Percentiles rank a stretch among this genome's conserved stretches.
phyloP scores from a whole-genome alignment of 495 filamentous ascomycete genomes.

The Geoglossum glabrum region DNA sequence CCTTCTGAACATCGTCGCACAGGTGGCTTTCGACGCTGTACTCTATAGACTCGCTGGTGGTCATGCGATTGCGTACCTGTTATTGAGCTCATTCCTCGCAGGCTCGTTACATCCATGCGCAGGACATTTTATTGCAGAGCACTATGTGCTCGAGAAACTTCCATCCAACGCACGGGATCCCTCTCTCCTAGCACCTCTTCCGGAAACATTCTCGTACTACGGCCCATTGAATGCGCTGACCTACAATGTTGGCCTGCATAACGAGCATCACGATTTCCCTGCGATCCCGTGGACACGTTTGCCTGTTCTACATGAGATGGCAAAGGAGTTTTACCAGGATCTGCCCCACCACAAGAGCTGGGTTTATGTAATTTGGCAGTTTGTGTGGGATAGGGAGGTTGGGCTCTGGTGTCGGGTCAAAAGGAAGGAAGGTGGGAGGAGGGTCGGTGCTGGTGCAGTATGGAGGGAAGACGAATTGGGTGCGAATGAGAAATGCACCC shows the following conservation, averaged over 20 bases:
- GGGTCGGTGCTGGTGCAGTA: slow-evolving; percentile 28
- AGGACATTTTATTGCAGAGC: slow-evolving; percentile 96
- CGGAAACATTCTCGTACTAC: slow-evolving; percentile 98
- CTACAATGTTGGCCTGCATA: slow-evolving; percentile 94
- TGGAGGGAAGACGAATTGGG: slow-evolving; percentile 35
- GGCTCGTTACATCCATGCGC: slow-evolving; percentile 88
- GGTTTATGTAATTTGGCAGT: slow-evolving; percentile 84
- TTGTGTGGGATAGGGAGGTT: slow-evolving; percentile 73
- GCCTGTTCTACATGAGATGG: slow-evolving; percentile 53
- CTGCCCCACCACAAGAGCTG: slow-evolving; percentile 78
- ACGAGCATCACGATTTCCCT: slow-evolving; percentile 98
- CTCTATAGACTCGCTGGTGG: slow-evolving; percentile 36
- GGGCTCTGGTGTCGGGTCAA: slow-evolving; percentile 86
- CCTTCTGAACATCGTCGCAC: slow-evolving; percentile 52
- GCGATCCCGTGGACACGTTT: slow-evolving; percentile 87
- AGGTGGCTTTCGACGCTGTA: slow-evolving; percentile 58
- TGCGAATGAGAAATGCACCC: slow-evolving; percentile 6
- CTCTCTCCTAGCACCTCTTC: slow-evolving; percentile 25
- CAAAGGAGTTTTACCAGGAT: slow-evolving; percentile 78
- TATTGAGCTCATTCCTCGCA: slow-evolving; percentile 78
- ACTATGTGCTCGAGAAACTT: slow-evolving; percentile 82
- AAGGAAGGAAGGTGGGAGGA: slow-evolving; percentile 58
- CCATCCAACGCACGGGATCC: slow-evolving; percentile 37
- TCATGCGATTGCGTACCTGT: slow-evolving; percentile 46
- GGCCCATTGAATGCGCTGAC: slow-evolving; percentile 79